Conservation (phyloP, 192 early-diverging fungal species). For the Backusella tarrabulga region DNA sequence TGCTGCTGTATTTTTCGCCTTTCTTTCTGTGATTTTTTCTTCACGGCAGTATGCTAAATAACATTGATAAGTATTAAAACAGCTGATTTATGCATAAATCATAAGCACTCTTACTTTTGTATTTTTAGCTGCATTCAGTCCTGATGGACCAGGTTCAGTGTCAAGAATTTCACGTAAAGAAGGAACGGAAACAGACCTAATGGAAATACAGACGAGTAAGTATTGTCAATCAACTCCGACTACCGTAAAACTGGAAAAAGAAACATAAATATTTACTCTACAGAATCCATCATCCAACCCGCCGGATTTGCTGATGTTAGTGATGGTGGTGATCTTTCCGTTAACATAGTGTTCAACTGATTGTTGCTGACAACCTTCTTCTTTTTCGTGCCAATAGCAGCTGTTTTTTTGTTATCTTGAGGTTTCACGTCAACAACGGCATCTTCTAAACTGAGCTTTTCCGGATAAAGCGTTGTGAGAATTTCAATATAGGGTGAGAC, state of each 20-base stretch:
- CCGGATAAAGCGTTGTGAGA: not conserved
- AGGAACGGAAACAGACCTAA: slow-evolving; percentile 15
- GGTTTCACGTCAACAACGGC: not conserved
- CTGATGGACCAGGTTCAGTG: slow-evolving; percentile 17
- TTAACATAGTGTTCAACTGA: not conserved
- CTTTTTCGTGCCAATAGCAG: not conserved
- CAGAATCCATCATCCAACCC: not conserved
- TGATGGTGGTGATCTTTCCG: not conserved
- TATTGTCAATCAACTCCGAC: too few relatives aligned
- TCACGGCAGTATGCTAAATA: not conserved
- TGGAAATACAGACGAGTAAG: not conserved
- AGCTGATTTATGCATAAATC: not conserved
- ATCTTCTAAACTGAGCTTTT: not conserved
- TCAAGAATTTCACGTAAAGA: slow-evolving; percentile 46
- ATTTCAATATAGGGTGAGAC: slow-evolving; percentile 11
- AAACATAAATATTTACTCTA: not conserved
- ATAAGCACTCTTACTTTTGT: not conserved
- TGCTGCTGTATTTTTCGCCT: slow-evolving; percentile 24
- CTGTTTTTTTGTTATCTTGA: not conserved
- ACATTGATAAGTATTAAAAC: not conserved
- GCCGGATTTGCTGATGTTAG: not conserved
- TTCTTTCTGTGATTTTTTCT: slow-evolving; percentile 35
- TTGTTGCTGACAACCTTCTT: not conserved
- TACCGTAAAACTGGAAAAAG: not conserved
- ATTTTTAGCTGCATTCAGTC: not conserved